Evolutionary conservation across 495 filamentous ascomycete genomes (phyloP), one percentile per base, ranked within the genome.

Genomic region (Neurospora sp.): DNA sequence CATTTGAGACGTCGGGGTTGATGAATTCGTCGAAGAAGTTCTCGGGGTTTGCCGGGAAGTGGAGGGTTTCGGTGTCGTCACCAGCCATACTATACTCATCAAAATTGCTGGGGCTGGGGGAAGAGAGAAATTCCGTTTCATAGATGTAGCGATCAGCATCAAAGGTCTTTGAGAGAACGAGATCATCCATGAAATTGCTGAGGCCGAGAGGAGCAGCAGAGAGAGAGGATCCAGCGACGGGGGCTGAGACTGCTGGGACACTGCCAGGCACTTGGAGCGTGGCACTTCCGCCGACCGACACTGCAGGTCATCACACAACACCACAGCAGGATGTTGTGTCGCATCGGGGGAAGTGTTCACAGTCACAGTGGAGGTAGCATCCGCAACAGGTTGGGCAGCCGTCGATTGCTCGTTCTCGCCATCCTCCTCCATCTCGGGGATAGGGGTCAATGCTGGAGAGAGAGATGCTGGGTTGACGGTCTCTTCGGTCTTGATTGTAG

Each of bases 271-370:
- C 87, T 84, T 85, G 81, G 79, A 78, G 72, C 72, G 82, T 79
- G 84, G 82, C 78, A 81, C 84, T 82, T 84, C 87, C 85, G 83
- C 86, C 88, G 90, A 94, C 90, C 89, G 96, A 98, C 96, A 99
- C 96, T 91, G 96, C 96, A 97, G 96, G 96, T 95, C 96, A 62
- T 70, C 70, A 87, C 93, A 98, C 95, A 98, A 97, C 94, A 97
- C 90, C 94, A 88, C 95, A 87, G 96, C 96, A 97, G 96, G 93
- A 97, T 97, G 95, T 97, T 97, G 95, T 98, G 94, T 94, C 96
- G 88, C 83, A 87, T 96, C 93, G 89, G 92, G 86, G 85, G 92
- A 90, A 86, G 88, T 87, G 83, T 87, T 87, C 72, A 71, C 74
- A 39, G 72, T 44, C 70, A 42, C 10, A 76, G 82, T 81, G 77